Conservation (phyloP, 768 basidiomycete species). For the Tulasnella sp. region DNA sequence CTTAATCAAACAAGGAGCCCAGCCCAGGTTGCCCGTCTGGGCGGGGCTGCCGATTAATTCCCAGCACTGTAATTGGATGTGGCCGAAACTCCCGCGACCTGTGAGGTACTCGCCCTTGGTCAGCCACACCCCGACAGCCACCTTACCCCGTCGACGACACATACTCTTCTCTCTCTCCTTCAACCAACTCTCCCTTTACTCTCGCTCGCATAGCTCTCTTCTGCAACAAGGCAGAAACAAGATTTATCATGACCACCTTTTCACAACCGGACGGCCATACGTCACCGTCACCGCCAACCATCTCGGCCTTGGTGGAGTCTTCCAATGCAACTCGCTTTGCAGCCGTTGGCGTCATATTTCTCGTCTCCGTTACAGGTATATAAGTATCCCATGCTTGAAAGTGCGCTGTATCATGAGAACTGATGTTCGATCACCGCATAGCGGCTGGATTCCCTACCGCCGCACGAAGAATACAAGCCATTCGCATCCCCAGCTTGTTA, state of each 20-base stretch:
- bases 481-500: constrained; percentile 60
- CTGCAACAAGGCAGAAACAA: background rate
- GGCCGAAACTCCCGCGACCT: background rate
- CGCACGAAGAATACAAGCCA: constrained; percentile 49
- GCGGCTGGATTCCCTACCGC: constrained; percentile 72
- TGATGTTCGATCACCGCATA: background rate
- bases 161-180: background rate
- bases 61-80: background rate
- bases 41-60: background rate
- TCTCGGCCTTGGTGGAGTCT: constrained; percentile 6
- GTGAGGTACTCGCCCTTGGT: background rate
- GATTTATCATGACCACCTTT: background rate
- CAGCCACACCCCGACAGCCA: background rate
- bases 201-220: background rate
- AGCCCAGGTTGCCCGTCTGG: background rate
- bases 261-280: background rate
- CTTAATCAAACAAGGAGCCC: background rate
- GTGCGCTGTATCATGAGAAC: too few relatives aligned
- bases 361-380: constrained; percentile 16
- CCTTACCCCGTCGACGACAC: background rate
- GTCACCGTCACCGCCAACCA: background rate
- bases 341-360: constrained; percentile 15
- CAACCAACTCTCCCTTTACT: background rate
- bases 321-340: constrained; percentile 9
- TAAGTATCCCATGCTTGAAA: too few relatives aligned